Evolutionary conservation across 2,329 filamentous ascomycete species (phyloP).

Genomic region (Domatiomyces catenatus): DNA sequence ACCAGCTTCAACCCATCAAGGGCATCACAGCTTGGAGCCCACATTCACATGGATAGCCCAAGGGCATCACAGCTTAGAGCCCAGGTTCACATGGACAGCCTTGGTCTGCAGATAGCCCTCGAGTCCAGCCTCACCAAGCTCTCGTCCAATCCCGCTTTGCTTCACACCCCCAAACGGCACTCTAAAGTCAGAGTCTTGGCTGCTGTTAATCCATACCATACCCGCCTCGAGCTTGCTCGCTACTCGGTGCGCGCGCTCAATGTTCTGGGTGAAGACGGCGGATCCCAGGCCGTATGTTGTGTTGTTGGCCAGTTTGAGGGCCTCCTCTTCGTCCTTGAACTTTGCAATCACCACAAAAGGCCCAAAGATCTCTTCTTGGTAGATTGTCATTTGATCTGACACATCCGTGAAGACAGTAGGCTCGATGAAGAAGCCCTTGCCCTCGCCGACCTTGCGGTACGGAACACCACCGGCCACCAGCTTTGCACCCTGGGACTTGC

Average conservation of each 20-base stretch:
- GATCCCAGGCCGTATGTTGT: conserved; percentile 29
- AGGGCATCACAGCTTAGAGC: conserved; percentile 19
- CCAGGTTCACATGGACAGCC: conserved; percentile 29
- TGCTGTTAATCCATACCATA: conserved; percentile 34
- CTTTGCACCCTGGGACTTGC: conserved; percentile 27
- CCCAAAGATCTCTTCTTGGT: conserved; percentile 30
- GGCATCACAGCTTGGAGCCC: too few species aligned
- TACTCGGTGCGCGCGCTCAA: conserved; percentile 29
- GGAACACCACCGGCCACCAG: conserved; percentile 25
- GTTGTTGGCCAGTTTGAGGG: conserved; percentile 25
- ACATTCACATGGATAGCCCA: too few species aligned
- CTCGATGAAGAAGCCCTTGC: conserved; percentile 27
- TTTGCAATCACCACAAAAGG: conserved; percentile 27
- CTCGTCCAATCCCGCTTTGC: conserved; percentile 36
- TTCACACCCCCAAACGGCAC: conserved; percentile 32
- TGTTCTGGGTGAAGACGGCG: conserved; percentile 28
- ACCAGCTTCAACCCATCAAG: not conserved
- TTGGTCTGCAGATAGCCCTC: conserved; percentile 27
- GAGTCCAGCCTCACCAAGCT: conserved; percentile 29
- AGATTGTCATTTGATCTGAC: conserved; percentile 24
- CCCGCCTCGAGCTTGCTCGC: conserved; percentile 29
- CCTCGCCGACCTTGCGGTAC: conserved; percentile 19
- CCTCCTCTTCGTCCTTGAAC: conserved; percentile 28
- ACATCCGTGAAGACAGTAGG: conserved; percentile 26
- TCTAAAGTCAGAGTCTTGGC: conserved; percentile 27